Conservation (phyloP, 352 stramenopile species). For the Phytophthora gonapodyides region DNA sequence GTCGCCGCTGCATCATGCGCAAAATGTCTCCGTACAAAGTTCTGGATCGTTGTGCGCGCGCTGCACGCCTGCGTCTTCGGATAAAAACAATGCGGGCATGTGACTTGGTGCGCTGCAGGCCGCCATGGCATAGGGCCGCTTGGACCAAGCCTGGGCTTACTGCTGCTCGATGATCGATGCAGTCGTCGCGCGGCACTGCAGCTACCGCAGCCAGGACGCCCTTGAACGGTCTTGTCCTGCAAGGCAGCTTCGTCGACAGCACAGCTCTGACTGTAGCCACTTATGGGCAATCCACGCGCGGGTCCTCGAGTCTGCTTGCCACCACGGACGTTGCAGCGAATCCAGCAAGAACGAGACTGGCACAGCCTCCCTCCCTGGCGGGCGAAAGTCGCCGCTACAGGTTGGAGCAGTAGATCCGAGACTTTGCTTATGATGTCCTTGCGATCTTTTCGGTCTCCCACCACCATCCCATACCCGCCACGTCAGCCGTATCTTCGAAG, state of each 20-base stretch:
- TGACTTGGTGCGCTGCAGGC: constrained; percentile 1
- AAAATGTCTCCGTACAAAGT: constrained; percentile 6
- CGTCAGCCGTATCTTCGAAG: background rate
- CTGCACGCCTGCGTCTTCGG: constrained; percentile 4
- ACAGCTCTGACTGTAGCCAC: constrained; percentile 10
- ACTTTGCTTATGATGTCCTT: no score
- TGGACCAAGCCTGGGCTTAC: no score
- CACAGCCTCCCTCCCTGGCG: background rate
- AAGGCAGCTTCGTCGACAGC: background rate
- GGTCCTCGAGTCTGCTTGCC: background rate
- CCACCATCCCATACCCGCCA: background rate
- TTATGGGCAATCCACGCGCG: constrained; percentile 9
- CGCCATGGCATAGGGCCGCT: constrained; percentile 1
- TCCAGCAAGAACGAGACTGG: constrained; percentile 1
- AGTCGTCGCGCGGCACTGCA: constrained; percentile 5
- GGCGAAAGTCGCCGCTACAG: no score
- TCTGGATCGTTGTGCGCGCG: constrained; percentile 3
- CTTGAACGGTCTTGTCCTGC: background rate
- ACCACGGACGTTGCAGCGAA: constrained; percentile 1
- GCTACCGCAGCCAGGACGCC: background rate
- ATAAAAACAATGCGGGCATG: constrained; percentile 13
- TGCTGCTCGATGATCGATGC: constrained; percentile 10
- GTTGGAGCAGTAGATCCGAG: no score
- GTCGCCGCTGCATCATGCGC: no score
- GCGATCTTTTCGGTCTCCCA: background rate